Base-by-base conservation (phyloP, 768 basidiomycete species). In the Pleurotus sapidus region DNA sequence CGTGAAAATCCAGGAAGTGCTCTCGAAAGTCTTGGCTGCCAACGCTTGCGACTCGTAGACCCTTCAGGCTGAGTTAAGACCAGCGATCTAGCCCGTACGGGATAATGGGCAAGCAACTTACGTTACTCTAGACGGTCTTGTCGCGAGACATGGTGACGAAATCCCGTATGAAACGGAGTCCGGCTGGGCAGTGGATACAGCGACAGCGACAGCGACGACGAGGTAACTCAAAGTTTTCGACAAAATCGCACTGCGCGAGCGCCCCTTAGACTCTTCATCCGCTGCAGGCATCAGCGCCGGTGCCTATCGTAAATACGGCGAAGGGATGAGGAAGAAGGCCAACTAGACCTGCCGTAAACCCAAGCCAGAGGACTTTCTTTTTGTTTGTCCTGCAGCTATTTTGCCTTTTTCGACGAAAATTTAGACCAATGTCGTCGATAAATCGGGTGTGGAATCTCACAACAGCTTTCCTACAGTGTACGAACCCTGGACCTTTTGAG, bases 381-480 rank as follows among this genome's bases (percentile, higher is more conserved):
- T 45, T 45, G 30, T 34, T 34, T 34, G 9, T 23, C n/a, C 15
- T 42, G 17, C 25, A 37, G 51, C 20, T 54, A 54, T 54, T n/a
- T 50, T 50, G 15, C 34, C 38, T 12, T 24, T 40, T 20, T 18
- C 23, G 38, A 43, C 7, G 30, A 14, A 11, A 3, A 11, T 34
- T 34, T 3, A 38, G 49, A 51, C 34, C 39, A 54, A 54, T 17
- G 39, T n/a, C 11, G 51, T 54, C 51, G 51, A 54, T 54, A 54
- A 43, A 54, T 54, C 51, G 51, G 51, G 51, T 40, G 17, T 40
- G n/a, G 51, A 20, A 18, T 54, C 39, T 54, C 51, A 40, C 38
- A 20, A 39, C 51, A 54, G 49, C 49, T 34, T 50, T 50, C n/a
- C n/a, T 45, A 11, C 42, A 37, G 46, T 50, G 49, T 7, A 50